Evolutionary conservation across 2,329 filamentous ascomycete genomes (phyloP).

Genomic region (Pezicula radicicola): DNA sequence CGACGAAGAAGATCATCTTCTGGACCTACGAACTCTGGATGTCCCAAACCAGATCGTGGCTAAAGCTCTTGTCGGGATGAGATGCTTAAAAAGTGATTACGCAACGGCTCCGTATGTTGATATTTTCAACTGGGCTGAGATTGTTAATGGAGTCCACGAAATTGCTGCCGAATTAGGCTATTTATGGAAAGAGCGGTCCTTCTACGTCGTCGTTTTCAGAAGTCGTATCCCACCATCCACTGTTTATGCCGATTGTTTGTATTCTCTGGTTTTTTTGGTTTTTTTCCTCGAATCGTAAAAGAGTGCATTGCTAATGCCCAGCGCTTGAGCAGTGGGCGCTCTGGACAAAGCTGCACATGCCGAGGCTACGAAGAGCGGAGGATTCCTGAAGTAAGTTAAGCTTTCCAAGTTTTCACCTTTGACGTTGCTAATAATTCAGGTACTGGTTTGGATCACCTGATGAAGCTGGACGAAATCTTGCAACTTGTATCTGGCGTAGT

Average conservation of each 20-base stretch:
- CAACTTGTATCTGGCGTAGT: conserved; percentile 70
- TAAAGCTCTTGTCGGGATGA: conserved; percentile 63
- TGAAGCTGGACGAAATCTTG: conserved; percentile 69
- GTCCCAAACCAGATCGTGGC: conserved; percentile 67
- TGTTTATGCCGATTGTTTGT: conserved; percentile 53
- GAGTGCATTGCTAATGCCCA: no score
- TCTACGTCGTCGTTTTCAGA: conserved; percentile 84
- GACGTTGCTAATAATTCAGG: conserved; percentile 31
- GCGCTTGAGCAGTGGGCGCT: conserved; percentile 44
- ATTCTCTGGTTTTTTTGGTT: no score
- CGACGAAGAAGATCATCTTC: conserved; percentile 63
- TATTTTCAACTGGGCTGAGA: conserved; percentile 72
- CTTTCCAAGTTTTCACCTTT: neutral
- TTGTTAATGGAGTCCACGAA: conserved; percentile 55
- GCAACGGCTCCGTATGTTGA: conserved; percentile 70
- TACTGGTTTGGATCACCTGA: conserved; percentile 88
- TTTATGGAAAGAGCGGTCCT: conserved; percentile 59
- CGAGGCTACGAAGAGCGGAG: conserved; percentile 76
- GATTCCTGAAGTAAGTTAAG: conserved; percentile 68
- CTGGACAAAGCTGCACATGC: conserved; percentile 77
- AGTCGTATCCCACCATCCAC: conserved; percentile 67
- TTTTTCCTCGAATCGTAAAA: no score
- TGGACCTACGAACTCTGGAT: conserved; percentile 68
- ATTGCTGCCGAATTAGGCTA: conserved; percentile 46
- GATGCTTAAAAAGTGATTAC: conserved; percentile 65